Evolutionary conservation across 2,329 filamentous ascomycete genomes (phyloP), one percentile per base, ranked within the genome.

Genomic region (Aciculosporium take): DNA sequence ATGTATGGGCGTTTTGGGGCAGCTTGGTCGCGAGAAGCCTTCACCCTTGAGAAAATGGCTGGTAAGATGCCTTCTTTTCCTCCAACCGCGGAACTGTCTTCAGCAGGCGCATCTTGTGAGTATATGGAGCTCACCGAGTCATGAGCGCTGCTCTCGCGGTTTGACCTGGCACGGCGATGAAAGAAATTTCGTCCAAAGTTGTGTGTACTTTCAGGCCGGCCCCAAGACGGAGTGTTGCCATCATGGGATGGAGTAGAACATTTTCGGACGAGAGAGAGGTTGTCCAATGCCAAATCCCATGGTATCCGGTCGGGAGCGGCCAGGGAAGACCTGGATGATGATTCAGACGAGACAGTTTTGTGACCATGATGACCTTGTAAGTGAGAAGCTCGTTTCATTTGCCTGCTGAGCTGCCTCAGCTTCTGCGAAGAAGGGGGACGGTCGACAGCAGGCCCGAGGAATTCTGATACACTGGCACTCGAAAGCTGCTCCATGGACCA

Each of bases 151-250:
- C 64, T 68, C 44, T 72, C 71, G 37, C 69, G 69, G 48, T 68
- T 74, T 21, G 67, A 56, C 44, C 54, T 62, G 47, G 63, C 64
- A 42, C 65, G 66, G 21, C 75, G 69, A 50, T 68, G 68, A 50
- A 81, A 79, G 25, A 81, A 63, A 29, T 66, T 65, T 59, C 73
- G 75, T 40, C 74, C 69, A 49, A 80, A 70, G 21, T 72, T 65
- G 50, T 77, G 73, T 12, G 74, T 60, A 48, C 74, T 77, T 24
- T 80, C 75, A 20, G 71, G 67, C 28, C 72, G 66, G 25, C 77
- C 74, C 47, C 65, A 64, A 15, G 66, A 63, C 32, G 66, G 65
- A 58, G 69, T 68, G 52, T 61, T 71, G 60, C 70, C 71, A 15
- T 63, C 61, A 12, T 63, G 68, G 10, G 76, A 79, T 35, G 69